Evolutionary conservation across 345 rosid genomes (phyloP), one percentile per base, ranked within the genome.

Genomic region (Barbarea vulgaris): DNA sequence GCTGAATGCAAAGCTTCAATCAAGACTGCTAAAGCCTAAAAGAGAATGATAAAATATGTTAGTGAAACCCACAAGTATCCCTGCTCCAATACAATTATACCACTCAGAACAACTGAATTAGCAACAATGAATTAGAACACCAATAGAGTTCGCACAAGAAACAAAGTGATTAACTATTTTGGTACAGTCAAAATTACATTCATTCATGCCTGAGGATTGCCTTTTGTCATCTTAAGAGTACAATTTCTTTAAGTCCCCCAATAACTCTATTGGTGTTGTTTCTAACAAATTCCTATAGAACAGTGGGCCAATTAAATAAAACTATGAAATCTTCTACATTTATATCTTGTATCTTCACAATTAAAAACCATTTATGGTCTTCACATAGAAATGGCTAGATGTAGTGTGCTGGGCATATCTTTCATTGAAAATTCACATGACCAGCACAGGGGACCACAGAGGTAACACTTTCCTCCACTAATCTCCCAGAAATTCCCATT

Each of bases 1-100:
- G 85, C 89, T 79, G 87, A 85, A 80, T 84, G 91, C 71, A 95
- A 81, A 65, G 97, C 93, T 79, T 90, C 99, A 79, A 95, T 90
- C 86, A 95, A 83, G 62, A 83, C 76, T 28, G 87, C 82, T 68
- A 95, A 62, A 68, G 87, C 97, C 99, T 95, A 67, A 36, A 58
- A 64, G 68, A 9, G 57, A 74, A 48, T 63, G 30, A 61, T 33
- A 55, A 36, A 36, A 28, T 27, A 41, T 46, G 31, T 71, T 47
- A 78, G 63, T 58, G 70, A 25, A 60, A 78, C 24, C 46, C 51
- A 69, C 22, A 42, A 76, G 39, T 46, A 52, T 31, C 33, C 41
- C 59, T 31, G 37, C 33, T 59, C 47, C 30, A 37, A 27, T 37
- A 28, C n/a, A 14, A 63, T 27, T 52, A 53, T 34, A 52, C 24